These are phyloP conservation scores for Thraustotheca clavata DNA, from an alignment of 352 stramenopile genomes.

Conservation along the genomic window DNA sequence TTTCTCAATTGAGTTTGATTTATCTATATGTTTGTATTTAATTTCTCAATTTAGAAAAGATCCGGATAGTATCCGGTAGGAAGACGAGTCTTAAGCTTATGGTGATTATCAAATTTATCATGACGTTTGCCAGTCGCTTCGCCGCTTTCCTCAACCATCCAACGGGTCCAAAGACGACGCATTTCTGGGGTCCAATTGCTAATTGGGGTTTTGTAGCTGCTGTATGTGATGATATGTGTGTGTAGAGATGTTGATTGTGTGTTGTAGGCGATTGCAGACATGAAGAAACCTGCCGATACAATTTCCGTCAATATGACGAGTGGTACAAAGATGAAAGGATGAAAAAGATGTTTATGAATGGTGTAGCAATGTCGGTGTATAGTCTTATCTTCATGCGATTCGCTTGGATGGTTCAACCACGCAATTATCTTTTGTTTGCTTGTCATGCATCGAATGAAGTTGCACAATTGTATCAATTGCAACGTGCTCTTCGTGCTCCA, in stretches of 20 bases:
- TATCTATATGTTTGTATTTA: neutral
- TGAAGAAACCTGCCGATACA: slow-evolving; percentile 70
- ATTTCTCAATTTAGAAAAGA: neutral
- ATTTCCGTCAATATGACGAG: slow-evolving; percentile 86
- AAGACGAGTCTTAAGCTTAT: neutral
- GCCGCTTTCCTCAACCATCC: slow-evolving; percentile 69
- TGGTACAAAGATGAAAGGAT: slow-evolving; percentile 29
- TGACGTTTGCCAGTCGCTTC: slow-evolving; percentile 36
- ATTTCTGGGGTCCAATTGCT: slow-evolving; percentile 82
- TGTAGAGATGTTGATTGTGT: slow-evolving; percentile 1
- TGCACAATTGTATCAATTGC: slow-evolving; percentile 76
- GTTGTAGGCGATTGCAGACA: slow-evolving; percentile 64
- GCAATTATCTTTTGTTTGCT: slow-evolving; percentile 78
- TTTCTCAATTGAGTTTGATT: neutral
- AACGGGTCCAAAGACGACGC: slow-evolving; percentile 77
- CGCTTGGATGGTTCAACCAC: slow-evolving; percentile 80
- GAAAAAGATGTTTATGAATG: neutral
- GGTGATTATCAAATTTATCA: too few species aligned
- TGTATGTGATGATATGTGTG: slow-evolving; percentile 30
- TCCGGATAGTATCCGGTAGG: neutral
- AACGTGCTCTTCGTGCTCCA: slow-evolving; percentile 39
- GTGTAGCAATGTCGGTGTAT: slow-evolving; percentile 67
- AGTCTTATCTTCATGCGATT: slow-evolving; percentile 86
- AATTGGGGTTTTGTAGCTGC: slow-evolving; percentile 86
- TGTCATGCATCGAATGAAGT: slow-evolving; percentile 79